phyloP scores from a whole-genome alignment of 441 rosid species.

The Syzygium syzygioides region DNA sequence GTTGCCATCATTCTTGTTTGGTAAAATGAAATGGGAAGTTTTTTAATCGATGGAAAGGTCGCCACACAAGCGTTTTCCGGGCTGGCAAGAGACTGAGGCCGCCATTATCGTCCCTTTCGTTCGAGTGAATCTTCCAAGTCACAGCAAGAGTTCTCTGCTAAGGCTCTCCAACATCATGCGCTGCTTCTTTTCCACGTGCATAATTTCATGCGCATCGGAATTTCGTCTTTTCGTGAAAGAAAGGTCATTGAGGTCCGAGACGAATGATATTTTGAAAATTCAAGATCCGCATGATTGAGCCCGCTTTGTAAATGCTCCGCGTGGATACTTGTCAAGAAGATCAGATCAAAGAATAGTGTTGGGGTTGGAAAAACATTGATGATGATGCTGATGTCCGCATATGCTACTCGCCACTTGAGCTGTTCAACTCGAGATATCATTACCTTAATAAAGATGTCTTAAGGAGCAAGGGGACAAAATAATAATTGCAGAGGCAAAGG shows the following conservation, averaged over 20 bases:
- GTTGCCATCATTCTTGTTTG: background rate
- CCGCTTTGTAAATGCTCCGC: background rate
- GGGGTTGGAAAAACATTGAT: background rate
- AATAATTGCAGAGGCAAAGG: background rate
- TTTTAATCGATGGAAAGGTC: background rate
- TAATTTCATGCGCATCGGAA: background rate
- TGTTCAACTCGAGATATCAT: background rate
- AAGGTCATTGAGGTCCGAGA: background rate
- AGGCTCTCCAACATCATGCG: background rate
- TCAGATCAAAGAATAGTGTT: background rate
- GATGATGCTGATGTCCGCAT: background rate
- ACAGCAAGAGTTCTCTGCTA: background rate
- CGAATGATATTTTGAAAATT: fast-evolving
- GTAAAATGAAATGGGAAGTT: background rate
- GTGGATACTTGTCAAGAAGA: background rate
- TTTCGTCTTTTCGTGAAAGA: background rate
- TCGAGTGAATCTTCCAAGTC: background rate
- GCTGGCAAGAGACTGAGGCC: background rate
- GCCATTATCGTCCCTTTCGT: background rate
- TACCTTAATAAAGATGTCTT: background rate
- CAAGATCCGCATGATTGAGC: background rate
- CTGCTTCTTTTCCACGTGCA: background rate
- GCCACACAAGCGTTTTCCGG: background rate
- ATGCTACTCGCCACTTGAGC: background rate
- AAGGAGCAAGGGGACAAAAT: background rate